Percentiles rank a stretch among this genome's conserved stretches.
Conservation (phyloP, 768 basidiomycete genomes). For the Amanita subjunquillea region DNA sequence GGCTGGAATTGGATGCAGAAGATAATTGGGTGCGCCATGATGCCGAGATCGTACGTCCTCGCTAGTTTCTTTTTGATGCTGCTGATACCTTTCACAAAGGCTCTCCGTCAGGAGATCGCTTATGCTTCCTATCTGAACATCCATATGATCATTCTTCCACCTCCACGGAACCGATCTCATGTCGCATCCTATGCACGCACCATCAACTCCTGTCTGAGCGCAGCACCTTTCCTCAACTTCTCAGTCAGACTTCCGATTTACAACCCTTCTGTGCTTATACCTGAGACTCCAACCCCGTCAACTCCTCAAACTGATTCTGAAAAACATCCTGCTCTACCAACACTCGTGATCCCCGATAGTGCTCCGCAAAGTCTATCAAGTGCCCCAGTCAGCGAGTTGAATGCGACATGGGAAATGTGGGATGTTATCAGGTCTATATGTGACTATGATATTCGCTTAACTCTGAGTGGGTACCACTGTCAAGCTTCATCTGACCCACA, state of each 20-base stretch:
- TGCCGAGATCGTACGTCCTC: constrained; percentile 72
- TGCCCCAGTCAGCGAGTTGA: constrained; percentile 46
- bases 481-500: constrained; percentile 3
- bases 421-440: constrained; percentile 88
- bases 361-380: constrained; percentile 20
- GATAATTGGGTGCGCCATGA: constrained; percentile 96
- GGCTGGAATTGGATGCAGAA: constrained; percentile 88
- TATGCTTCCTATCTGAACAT: constrained; percentile 92
- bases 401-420: constrained; percentile 97
- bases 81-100: constrained; percentile 33
- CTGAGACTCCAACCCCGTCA: constrained; percentile 16
- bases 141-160: constrained; percentile 76
- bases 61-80: constrained; percentile 3
- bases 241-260: constrained; percentile 80
- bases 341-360: constrained; percentile 25
- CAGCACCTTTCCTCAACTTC: constrained; percentile 62
- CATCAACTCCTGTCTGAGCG: constrained; percentile 67
- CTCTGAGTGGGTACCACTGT: constrained; percentile 44
- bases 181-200: constrained; percentile 91
- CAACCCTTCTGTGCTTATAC: constrained; percentile 54
- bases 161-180: constrained; percentile 74
- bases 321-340: constrained; percentile 17
- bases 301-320: background rate
- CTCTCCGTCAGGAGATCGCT: constrained; percentile 84
- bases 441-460: constrained; percentile 67